Conservation (phyloP, 768 basidiomycete genomes). For the Russula earlei region DNA sequence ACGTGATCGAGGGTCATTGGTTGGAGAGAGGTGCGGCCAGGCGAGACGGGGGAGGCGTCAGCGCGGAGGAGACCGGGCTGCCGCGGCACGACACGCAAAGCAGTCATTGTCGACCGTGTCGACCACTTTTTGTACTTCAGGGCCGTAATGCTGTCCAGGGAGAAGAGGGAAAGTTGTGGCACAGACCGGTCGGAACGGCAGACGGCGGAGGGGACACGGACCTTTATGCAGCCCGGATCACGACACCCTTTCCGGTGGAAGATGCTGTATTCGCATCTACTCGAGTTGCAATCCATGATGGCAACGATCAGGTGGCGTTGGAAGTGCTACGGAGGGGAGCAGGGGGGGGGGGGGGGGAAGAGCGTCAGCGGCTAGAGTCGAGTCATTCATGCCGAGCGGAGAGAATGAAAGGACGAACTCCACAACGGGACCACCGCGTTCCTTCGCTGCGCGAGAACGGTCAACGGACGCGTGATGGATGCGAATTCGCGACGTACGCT, state of each 20-base stretch:
- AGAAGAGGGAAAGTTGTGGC: neutral
- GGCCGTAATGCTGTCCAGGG: conserved; percentile 46
- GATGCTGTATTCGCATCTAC: conserved; percentile 53
- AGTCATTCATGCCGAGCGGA: neutral
- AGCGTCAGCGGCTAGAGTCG: conserved; percentile 13
- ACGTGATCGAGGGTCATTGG: neutral
- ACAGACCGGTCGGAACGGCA: neutral
- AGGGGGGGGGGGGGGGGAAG: neutral
- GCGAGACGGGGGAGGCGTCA: neutral
- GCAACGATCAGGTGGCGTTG: conserved; percentile 66
- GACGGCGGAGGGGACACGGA: conserved; percentile 26
- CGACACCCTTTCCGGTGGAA: conserved; percentile 50
- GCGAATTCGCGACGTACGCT: conserved; percentile 45
- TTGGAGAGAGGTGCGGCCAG: neutral
- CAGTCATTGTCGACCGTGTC: conserved; percentile 67
- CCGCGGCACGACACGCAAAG: conserved; percentile 57
- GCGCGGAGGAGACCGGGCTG: conserved; percentile 24
- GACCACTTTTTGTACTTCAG: conserved; percentile 58
- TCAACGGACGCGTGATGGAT: neutral
- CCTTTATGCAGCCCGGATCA: conserved; percentile 45
- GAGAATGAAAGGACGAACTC: conserved; percentile 34
- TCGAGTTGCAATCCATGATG: conserved; percentile 65
- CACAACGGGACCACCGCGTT: conserved; percentile 64
- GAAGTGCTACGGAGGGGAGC: conserved; percentile 46
- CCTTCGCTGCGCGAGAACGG: conserved; percentile 45